These are phyloP conservation scores for Apiotrichum akiyoshidainum DNA, from an alignment of 1,284 basidiomycete genomes.

Conservation along the genomic window DNA sequence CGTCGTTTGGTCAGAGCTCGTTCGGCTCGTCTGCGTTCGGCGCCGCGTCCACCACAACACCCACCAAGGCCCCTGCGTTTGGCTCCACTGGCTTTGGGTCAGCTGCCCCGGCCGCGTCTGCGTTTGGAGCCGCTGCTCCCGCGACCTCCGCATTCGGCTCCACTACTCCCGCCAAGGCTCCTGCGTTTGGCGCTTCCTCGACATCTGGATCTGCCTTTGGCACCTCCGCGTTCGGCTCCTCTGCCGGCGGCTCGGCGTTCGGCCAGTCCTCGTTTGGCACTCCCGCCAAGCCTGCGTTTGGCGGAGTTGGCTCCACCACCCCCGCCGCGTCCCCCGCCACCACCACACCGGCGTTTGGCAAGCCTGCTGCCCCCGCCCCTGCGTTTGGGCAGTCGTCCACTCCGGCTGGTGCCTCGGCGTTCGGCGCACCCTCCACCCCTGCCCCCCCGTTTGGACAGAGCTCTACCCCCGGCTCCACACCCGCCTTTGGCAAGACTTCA, in stretches of 20 bases:
- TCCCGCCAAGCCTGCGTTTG: constrained; percentile 6
- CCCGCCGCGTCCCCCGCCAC: neutral
- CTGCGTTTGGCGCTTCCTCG: neutral
- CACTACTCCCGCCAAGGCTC: neutral
- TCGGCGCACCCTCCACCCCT: constrained; percentile 6
- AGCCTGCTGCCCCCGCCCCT: constrained; percentile 9
- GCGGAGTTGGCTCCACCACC: constrained; percentile 11
- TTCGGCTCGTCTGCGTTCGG: constrained; percentile 11
- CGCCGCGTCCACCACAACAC: constrained; percentile 5
- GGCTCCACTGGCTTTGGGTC: constrained; percentile 9
- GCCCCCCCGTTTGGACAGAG: constrained; percentile 8
- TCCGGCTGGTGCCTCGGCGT: neutral
- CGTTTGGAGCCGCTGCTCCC: constrained; percentile 16
- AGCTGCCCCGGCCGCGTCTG: neutral
- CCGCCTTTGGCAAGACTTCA: constrained; percentile 9
- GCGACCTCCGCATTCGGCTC: constrained; percentile 13
- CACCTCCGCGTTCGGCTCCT: constrained; percentile 26
- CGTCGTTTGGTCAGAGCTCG: constrained; percentile 13
- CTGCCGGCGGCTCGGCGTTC: constrained; percentile 18
- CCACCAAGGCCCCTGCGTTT: constrained; percentile 5
- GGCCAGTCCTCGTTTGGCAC: constrained; percentile 20
- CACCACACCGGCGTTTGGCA: constrained; percentile 19
- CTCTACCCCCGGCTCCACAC: constrained; percentile 13
- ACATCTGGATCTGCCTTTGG: constrained; percentile 18
- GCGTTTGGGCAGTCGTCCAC: constrained; percentile 5